Percentiles rank a stretch among this genome's conserved stretches.
These are phyloP conservation scores for Brettanomyces sp. DNA, from an alignment of 805 yeast species.

Conservation along the genomic window DNA sequence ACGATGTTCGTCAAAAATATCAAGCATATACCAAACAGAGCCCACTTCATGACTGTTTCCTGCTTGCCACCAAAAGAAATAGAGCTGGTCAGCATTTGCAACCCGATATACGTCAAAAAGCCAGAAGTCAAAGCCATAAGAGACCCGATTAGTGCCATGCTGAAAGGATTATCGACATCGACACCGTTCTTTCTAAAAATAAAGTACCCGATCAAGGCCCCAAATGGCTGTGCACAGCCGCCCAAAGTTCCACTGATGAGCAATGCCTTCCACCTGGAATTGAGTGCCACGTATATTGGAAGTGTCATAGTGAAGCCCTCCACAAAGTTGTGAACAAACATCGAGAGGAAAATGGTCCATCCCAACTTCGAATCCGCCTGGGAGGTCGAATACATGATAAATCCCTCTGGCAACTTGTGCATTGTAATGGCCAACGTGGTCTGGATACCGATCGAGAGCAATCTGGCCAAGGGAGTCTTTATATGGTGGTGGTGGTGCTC, in stretches of 20 bases:
- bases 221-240: constrained; percentile 80
- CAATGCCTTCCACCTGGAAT: constrained; percentile 53
- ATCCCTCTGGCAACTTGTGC: constrained; percentile 94
- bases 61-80: constrained; percentile 71
- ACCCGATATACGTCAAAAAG: constrained; percentile 68
- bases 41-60: constrained; percentile 48
- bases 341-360: constrained; percentile 68
- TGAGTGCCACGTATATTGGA: constrained; percentile 75
- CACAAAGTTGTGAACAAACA: constrained; percentile 81
- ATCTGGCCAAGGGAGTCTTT: constrained; percentile 63
- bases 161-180: constrained; percentile 26
- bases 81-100: constrained; percentile 82
- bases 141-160: constrained; percentile 45
- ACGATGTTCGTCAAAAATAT: constrained; percentile 40
- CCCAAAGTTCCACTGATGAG: constrained; percentile 62
- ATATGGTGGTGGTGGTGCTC: constrained; percentile 69
- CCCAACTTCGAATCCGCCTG: constrained; percentile 64
- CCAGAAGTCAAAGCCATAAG: constrained; percentile 75
- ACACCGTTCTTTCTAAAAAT: constrained; percentile 33
- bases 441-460: constrained; percentile 84
- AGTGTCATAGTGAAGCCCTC: constrained; percentile 94
- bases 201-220: constrained; percentile 64
- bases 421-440: constrained; percentile 80
- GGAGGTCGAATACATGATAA: constrained; percentile 74
- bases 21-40: constrained; percentile 47